Base-by-base conservation (phyloP, 169 alveolate species). In the Cyclospora cayetanensis region DNA sequence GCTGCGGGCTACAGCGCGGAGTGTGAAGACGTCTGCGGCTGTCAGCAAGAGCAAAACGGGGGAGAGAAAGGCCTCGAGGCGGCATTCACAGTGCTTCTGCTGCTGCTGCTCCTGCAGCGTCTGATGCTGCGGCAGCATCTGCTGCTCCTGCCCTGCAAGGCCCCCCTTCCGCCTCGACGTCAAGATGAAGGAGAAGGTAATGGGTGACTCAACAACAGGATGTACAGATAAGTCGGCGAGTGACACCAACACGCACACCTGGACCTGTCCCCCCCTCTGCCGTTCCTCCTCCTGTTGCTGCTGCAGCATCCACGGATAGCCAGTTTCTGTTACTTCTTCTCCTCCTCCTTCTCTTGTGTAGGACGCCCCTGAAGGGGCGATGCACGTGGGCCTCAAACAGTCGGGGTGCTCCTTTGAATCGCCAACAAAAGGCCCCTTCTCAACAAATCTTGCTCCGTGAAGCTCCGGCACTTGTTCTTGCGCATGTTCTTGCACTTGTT, bases 181-280 rank as follows among this genome's bases (percentile, higher is more conserved):
- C 34, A 39, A 35, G 18, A 72, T 41, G 25, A 72, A 18, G 20
- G 83, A 72, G 55, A 72, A 72, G 55, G 20, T 37, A 22, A 37
- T 34, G 27, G 83, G 83, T 9, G 83, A 72, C 83, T 72, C 83
- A 5, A 72, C 55, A 27, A 72, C 60, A 29, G 83, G 83, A 55
- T 72, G 83, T 72, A 72, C 55, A 72, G 83, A 72, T 55, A 72
- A 55, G 53, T 72, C 83, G 11, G 83, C 83, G 29, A 72, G 83
- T 18, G 15, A 41, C 55, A 72, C 60, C 83, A 72, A 39, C 83
- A 35, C 53, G 35, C 83, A 72, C 0, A 41, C 22, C 55, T n/a
- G 35, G 20, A 72, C 50, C 35, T 72, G 83, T 53, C 20, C 35
- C 83, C 37, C 31, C 83, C 37, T 52, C 60, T 72, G 35, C 83